Base-by-base conservation (phyloP, 1,284 basidiomycete genomes). In the Trichosporon ovoides region DNA sequence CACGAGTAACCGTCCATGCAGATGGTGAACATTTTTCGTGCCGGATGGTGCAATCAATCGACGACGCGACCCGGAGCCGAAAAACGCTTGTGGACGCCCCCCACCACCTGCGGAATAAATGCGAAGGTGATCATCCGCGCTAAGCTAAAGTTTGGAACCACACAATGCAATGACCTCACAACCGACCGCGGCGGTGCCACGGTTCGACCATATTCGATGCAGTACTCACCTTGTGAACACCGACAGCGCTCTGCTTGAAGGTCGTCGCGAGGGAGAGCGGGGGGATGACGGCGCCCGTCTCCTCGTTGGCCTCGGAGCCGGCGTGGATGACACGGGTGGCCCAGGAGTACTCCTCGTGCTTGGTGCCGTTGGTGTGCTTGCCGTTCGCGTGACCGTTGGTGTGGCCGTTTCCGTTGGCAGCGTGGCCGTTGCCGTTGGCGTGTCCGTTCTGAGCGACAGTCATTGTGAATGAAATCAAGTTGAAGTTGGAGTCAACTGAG, bases 231-330 rank as follows among this genome's bases (percentile, higher is more conserved):
- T 87, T 87, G 81, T 90, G 88, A 35, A 83, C 82, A n/a, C 90
- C 91, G 57, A 95, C 85, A 3, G 82, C 83, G 19, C 86, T 77
- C 74, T 97, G 95, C 73, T 86, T 87, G 81, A 88, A 98, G 0
- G 94, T 98, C 12, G 94, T 96, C 68, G 87, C 88, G 48, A 97
- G 82, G n/a, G 88, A 89, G 69, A 98, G 88, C 20, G 88, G 71
- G 0, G 91, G 89, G 52, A 96, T 92, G 38, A 98, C 92, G 0
- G 92, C 93, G 35, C 89, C 89, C 0, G 93, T 95, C 66, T 83
- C 79, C 1, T 80, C 67, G 67, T 85, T 83, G 0, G 91, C 82
- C 56, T 91, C 87, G 16, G 88, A 89, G 14, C 91, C 94, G 24
- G 91, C 85, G 71, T 97, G 94, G 63, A 98, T 86, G 0, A 91